phyloP scores from a whole-genome alignment of 2,329 filamentous ascomycete genomes.

The Monosporascus sp. region DNA sequence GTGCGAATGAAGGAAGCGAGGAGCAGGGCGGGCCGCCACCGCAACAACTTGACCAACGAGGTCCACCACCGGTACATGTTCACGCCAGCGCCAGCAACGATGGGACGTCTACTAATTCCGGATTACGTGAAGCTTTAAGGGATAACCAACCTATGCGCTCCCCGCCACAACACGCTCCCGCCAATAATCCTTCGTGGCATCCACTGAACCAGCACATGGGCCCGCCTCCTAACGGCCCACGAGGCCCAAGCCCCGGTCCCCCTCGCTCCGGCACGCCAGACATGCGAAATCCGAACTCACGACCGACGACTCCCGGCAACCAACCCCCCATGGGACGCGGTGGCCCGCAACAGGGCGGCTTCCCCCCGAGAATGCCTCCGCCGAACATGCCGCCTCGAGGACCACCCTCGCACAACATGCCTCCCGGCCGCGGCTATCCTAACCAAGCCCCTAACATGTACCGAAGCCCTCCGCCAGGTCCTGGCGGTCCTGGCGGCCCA shows the following conservation, averaged over 20 bases:
- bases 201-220: constrained; percentile 33
- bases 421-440: constrained; percentile 21
- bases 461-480: constrained; percentile 18
- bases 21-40: constrained; percentile 26
- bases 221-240: constrained; percentile 25
- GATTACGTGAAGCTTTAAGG: constrained; percentile 49
- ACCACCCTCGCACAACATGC: constrained; percentile 22
- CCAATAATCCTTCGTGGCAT: constrained; percentile 39
- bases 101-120: constrained; percentile 50
- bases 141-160: constrained; percentile 30
- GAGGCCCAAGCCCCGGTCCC: constrained; percentile 27
- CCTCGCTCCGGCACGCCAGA: constrained; percentile 13
- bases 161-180: constrained; percentile 35
- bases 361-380: constrained; percentile 20
- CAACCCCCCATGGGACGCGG: constrained; percentile 18
- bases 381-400: constrained; percentile 15
- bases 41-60: constrained; percentile 30
- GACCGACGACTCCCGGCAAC: constrained; percentile 22
- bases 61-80: constrained; percentile 44
- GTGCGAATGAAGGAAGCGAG: constrained; percentile 25
- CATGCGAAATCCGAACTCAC: constrained; percentile 21
- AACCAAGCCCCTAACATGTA: constrained; percentile 23
- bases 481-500: constrained; percentile 16
- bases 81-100: constrained; percentile 40
- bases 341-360: constrained; percentile 15